Evolutionary conservation across 2,329 filamentous ascomycete species (phyloP).

Genomic region (Cercospora sojina): DNA sequence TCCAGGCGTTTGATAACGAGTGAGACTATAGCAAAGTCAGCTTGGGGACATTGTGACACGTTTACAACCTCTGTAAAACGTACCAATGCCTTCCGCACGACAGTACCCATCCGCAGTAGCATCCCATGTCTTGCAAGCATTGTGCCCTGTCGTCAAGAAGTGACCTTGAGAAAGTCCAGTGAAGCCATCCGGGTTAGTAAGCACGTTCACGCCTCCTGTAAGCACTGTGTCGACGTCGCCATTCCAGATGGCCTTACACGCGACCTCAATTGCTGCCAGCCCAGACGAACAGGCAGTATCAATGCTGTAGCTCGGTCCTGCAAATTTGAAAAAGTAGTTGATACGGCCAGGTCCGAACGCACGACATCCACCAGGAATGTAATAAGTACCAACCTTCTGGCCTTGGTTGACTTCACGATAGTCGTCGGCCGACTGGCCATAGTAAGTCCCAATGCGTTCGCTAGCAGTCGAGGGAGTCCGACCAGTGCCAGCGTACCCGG

Average conservation of each 20-base stretch:
- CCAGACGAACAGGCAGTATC: constrained; percentile 37
- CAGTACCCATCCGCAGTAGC: constrained; percentile 35
- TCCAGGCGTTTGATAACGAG: constrained; percentile 37
- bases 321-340: constrained; percentile 28
- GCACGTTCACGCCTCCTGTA: constrained; percentile 33
- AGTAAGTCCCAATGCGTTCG: constrained; percentile 38
- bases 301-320: constrained; percentile 31
- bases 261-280: constrained; percentile 30
- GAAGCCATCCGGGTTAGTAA: constrained; percentile 16
- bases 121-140: constrained; percentile 33
- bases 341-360: constrained; percentile 33
- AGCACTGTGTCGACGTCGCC: constrained; percentile 35
- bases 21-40: constrained; percentile 2
- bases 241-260: constrained; percentile 33
- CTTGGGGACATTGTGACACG: background rate
- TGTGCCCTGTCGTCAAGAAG: constrained; percentile 27
- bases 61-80: background rate
- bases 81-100: constrained; percentile 32
- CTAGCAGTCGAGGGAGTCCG: constrained; percentile 33
- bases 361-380: constrained; percentile 28
- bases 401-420: constrained; percentile 32
- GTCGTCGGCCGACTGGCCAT: constrained; percentile 40
- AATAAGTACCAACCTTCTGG: constrained; percentile 33
- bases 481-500: constrained; percentile 24
- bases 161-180: constrained; percentile 32